Evolutionary conservation across 2,329 filamentous ascomycete species (phyloP), one percentile per base, ranked within the genome.

Genomic region (Pezicula carpinea): DNA sequence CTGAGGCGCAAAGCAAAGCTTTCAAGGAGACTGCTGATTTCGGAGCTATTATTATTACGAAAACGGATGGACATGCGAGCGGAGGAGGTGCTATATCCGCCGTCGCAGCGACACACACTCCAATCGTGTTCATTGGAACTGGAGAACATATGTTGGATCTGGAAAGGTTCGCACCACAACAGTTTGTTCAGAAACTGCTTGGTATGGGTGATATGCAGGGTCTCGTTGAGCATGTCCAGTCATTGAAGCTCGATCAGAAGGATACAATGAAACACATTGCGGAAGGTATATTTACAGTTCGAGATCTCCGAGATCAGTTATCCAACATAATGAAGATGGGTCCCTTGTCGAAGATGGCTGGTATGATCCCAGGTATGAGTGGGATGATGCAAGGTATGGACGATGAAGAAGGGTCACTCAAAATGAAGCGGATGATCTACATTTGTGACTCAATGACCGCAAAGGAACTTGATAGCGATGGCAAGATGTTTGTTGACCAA

Each of bases 281-380:
- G 6, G 92, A 96, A 62, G 93, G 93, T 47, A 91, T 96, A 53
- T 99, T 97, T 68, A 96, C 93, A 0, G 80, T 99, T 29, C 86
- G 93, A 46, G 93, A 99, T 65, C 77, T 99, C 56, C 83, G 93
- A 17, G 93, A 99, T 65, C 95, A 99, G 64, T 82, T 99, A 11
- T 87, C 86, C 49, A 97, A 97, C 62, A 96, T 99, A 63, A 96
- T 97, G 90, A 99, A 99, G 73, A 97, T 99, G 93, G 93, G 93
- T 0, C 93, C 93, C 0, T 72, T 99, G 1, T 95, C 88, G 15
- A 97, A 99, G 66, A 95, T 99, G 81, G 95, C 92, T 0, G 90
- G 91, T 59, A 99, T 99, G 93, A 97, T 99, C 54, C 93, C 93
- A 0, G 93, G 93, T 22, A 85, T 99, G 67, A 86, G 86, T 57